Percentiles rank a stretch among this genome's conserved stretches.
Conservation (phyloP, 192 early-diverging fungal genomes). For the Chytriomyces sp. region DNA sequence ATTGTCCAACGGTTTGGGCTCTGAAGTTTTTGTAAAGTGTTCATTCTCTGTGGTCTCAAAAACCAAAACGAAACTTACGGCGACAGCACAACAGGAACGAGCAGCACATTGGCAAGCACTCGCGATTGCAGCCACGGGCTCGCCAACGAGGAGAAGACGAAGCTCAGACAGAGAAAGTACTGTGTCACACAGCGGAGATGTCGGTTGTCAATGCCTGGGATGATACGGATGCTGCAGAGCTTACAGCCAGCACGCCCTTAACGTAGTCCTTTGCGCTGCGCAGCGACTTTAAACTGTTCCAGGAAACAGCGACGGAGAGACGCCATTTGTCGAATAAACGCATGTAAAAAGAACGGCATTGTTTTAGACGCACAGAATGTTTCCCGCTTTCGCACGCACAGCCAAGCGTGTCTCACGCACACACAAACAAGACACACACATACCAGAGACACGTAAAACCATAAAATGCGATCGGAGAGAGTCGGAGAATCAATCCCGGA, state of each 20-base stretch:
- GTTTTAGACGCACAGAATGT: too few species aligned
- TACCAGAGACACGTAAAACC: too few species aligned
- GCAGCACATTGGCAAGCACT: background rate
- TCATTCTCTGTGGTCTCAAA: background rate
- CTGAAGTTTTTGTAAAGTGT: background rate
- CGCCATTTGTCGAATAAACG: too few species aligned
- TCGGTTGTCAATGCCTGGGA: background rate
- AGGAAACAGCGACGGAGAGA: too few species aligned
- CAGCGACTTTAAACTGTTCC: too few species aligned
- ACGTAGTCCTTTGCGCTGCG: constrained; percentile 4
- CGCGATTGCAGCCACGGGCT: constrained; percentile 2
- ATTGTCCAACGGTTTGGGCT: constrained; percentile 10
- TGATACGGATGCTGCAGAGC: background rate
- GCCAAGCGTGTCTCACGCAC: too few species aligned
- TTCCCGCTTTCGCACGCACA: too few species aligned
- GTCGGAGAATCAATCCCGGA: too few species aligned
- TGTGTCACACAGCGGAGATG: background rate
- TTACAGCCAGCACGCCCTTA: constrained; percentile 11
- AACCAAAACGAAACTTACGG: constrained; percentile 5
- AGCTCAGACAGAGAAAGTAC: constrained; percentile 14
- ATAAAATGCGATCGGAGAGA: too few species aligned
- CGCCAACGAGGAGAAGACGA: constrained; percentile 2
- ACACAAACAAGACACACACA: too few species aligned
- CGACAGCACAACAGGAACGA: constrained; percentile 13
- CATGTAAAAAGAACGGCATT: too few species aligned